Evolutionary conservation across 106 monocot genomes (phyloP).

Genomic region (Apostasia shenzhenica): DNA sequence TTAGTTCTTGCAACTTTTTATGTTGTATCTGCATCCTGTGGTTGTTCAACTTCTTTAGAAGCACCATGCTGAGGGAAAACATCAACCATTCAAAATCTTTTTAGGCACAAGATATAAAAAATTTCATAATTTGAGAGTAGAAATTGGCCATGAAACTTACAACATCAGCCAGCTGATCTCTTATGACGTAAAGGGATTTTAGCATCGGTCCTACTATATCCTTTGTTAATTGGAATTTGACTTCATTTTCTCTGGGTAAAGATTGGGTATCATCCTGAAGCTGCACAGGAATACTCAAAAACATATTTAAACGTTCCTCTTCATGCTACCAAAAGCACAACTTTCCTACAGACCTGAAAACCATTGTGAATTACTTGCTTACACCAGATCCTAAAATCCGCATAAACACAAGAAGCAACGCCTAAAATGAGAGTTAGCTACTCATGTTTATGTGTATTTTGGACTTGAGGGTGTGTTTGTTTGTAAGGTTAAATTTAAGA

Average conservation of each 20-base stretch:
- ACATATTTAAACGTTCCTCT: background rate
- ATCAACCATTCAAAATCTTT: background rate
- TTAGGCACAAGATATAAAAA: background rate
- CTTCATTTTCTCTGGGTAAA: conserved; percentile 30
- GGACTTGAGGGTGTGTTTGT: too few species aligned
- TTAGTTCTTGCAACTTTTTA: background rate
- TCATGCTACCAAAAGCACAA: too few species aligned
- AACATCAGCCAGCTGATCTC: conserved; percentile 46
- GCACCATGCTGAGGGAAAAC: conserved; percentile 21
- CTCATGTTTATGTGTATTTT: too few species aligned
- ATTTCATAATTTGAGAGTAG: background rate
- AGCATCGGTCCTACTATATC: conserved; percentile 56
- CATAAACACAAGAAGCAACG: too few species aligned
- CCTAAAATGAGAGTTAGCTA: too few species aligned
- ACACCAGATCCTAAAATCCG: too few species aligned
- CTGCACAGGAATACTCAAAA: conserved; percentile 15
- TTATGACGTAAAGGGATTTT: conserved; percentile 46
- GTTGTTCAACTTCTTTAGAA: conserved; percentile 15
- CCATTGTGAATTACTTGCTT: too few species aligned
- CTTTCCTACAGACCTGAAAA: too few species aligned
- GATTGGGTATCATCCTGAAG: conserved; percentile 40
- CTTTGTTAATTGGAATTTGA: conserved; percentile 56
- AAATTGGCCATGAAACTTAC: conserved; percentile 15
- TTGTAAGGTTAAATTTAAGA: too few species aligned
- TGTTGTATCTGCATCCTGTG: conserved; percentile 14